Evolutionary conservation across 2,329 filamentous ascomycete genomes (phyloP), one percentile per base, ranked within the genome.

Genomic region (Rasamsonia emersonii): DNA sequence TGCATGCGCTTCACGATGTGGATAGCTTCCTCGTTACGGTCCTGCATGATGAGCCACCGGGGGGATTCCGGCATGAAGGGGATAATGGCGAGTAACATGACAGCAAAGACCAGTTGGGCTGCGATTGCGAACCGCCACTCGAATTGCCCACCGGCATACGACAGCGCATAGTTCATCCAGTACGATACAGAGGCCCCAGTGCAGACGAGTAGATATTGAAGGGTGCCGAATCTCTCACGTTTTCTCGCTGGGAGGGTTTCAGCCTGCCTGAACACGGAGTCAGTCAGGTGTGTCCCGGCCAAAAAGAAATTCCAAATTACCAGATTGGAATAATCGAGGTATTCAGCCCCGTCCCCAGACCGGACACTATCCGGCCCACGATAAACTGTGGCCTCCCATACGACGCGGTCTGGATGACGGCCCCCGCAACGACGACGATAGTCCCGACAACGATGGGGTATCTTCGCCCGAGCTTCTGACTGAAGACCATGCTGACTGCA

Each of bases 331-430:
- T 32, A 59, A 42, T 51, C 45, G 1, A 60, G 56, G 3, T 57
- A 55, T 46, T 65, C 55, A 24, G 56, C 56, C 43, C 64, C 46
- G 31, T 35, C 18, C 38, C 36, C 33, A 69, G 50, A 5, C 66
- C 68, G 7, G 65, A 67, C n/a, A 71, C 58, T 27, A 66, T 59
- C 13, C 67, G 56, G 11, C 67, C 67, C 9, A 69, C 54, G 24
- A 57, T 54, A 38, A 59, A 43, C 16, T 58, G 54, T 6, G 51
- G 48, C 7, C 48, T 44, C 7, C 41, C 39, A 28, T 44, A 50
- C 4, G 49, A 43, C 9, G 45, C 44, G 4, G 46, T 46, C 28
- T 54, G 52, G 11, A 54, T 34, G 10, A 42, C 38, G 7, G 49
- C 50, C 5, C 49, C 53, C 9, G 53, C 36, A 7, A 47, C 30